A percentile compares a stretch with the other conserved stretches of the same genome.
These are phyloP conservation scores for Chlorella sp. DNA, from an alignment of 139 green algal species.

Conservation along the genomic window DNA sequence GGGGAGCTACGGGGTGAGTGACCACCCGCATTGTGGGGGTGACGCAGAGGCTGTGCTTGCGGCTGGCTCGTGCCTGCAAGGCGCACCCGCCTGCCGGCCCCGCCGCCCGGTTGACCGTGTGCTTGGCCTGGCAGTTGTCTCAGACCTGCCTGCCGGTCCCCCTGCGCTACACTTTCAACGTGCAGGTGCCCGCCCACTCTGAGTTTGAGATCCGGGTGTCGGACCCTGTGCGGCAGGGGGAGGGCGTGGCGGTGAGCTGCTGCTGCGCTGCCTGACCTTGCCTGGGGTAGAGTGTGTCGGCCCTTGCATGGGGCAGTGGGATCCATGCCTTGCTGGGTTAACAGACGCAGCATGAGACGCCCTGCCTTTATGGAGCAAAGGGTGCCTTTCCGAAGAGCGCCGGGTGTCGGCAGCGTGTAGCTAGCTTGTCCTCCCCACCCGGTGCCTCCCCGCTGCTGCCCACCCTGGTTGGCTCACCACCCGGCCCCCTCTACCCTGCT, in stretches of 20 bases:
- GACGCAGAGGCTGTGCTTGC: not conserved
- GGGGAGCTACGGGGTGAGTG: conserved; percentile 13
- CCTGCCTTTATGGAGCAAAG: too few relatives aligned
- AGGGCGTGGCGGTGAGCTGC: conserved; percentile 71
- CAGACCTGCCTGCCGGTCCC: not conserved
- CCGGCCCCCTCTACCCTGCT: not conserved
- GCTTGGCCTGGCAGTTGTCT: not conserved
- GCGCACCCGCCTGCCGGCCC: too few relatives aligned
- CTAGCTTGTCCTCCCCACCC: not conserved
- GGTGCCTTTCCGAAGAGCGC: too few relatives aligned
- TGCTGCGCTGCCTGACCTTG: not conserved
- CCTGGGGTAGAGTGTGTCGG: too few relatives aligned
- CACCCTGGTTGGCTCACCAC: not conserved
- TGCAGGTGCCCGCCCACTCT: conserved; percentile 22
- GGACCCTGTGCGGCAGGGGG: conserved; percentile 94
- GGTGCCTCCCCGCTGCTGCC: not conserved
- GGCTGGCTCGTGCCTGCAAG: not conserved
- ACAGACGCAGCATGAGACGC: too few relatives aligned
- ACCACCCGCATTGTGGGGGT: not conserved
- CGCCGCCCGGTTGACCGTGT: not conserved
- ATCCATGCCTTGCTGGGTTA: too few relatives aligned
- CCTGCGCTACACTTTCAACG: too few relatives aligned
- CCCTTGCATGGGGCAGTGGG: not conserved
- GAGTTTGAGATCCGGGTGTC: conserved; percentile 76
- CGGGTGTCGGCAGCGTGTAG: too few relatives aligned